A percentile compares a stretch with the other conserved stretches of the same genome.
Evolutionary conservation across 108 stramenopile genomes (phyloP).

Genomic region (Discostella stelligeroides): DNA sequence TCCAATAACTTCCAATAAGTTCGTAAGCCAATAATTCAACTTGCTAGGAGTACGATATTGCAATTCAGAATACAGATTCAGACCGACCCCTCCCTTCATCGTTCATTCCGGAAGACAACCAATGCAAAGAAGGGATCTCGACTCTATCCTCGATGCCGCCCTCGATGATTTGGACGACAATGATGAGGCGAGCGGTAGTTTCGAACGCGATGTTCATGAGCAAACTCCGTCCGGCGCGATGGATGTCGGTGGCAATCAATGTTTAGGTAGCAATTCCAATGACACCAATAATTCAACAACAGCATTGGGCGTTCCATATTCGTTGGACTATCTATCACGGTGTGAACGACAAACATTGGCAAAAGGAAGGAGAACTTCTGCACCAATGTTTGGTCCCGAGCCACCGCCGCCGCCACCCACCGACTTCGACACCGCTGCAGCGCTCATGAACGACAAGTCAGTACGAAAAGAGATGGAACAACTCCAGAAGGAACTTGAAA

Average conservation of each 20-base stretch:
- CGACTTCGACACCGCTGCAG: background rate
- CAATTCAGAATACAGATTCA: too few species aligned
- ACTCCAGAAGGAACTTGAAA: constrained; percentile 12
- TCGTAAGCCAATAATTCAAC: too few species aligned
- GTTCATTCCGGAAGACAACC: too few species aligned
- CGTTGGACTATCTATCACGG: constrained; percentile 13
- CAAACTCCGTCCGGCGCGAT: background rate
- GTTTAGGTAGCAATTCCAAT: too few species aligned
- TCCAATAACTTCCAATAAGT: too few species aligned
- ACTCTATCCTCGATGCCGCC: constrained; percentile 50
- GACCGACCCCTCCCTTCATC: too few species aligned
- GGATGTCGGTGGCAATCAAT: background rate
- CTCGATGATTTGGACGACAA: constrained; percentile 44
- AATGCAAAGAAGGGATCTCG: constrained; percentile 18
- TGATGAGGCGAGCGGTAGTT: constrained; percentile 20
- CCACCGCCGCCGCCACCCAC: constrained; percentile 20
- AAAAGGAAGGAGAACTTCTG: background rate
- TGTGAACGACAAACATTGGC: too few species aligned
- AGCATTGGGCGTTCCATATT: constrained; percentile 19
- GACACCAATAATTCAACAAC: background rate
- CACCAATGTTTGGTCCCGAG: constrained; percentile 18
- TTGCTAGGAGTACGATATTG: too few species aligned
- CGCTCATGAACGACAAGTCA: constrained; percentile 26
- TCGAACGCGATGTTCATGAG: background rate
- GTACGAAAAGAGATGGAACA: constrained; percentile 42